phyloP scores from a whole-genome alignment of 2,329 filamentous ascomycete genomes.

The Botrytis tulipae region DNA sequence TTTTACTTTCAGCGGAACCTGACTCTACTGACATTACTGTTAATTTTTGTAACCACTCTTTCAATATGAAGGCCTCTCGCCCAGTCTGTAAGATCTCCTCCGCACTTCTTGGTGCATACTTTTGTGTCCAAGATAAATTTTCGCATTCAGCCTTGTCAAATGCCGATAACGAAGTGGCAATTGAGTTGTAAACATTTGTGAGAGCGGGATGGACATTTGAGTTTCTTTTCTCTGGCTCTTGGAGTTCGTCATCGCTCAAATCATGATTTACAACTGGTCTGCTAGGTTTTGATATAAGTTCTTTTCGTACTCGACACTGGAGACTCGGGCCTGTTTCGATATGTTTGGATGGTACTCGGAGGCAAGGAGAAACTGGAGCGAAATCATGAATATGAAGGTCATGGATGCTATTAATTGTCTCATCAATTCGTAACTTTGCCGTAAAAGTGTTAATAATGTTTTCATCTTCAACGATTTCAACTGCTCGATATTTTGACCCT shows the following conservation, averaged over 20 bases:
- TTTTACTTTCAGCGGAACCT: conserved; percentile 42
- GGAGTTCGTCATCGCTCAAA: conserved; percentile 42
- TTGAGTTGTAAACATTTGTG: conserved; percentile 54
- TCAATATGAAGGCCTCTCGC: conserved; percentile 66
- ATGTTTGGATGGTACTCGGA: conserved; percentile 55
- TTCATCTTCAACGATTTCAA: conserved; percentile 30
- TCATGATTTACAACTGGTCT: conserved; percentile 24
- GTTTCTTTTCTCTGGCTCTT: conserved; percentile 26
- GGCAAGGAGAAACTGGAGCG: conserved; percentile 47
- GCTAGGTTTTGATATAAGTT: conserved; percentile 42
- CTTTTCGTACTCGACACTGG: conserved; percentile 47
- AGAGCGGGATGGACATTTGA: conserved; percentile 56
- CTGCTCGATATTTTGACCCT: conserved; percentile 36
- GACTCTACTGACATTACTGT: conserved; percentile 75
- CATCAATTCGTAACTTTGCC: conserved; percentile 27
- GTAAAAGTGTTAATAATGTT: conserved; percentile 33
- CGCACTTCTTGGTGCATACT: conserved; percentile 73
- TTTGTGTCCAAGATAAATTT: conserved; percentile 70
- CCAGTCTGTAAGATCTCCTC: conserved; percentile 73
- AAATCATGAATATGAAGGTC: conserved; percentile 36
- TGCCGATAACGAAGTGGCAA: conserved; percentile 65
- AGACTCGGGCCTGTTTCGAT: conserved; percentile 58
- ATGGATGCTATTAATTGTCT: conserved; percentile 27
- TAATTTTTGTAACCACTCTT: conserved; percentile 76
- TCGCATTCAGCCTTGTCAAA: conserved; percentile 82